These are phyloP conservation scores for Colletotrichum sublineola DNA, from an alignment of 2,329 filamentous ascomycete genomes.

Conservation along the genomic window DNA sequence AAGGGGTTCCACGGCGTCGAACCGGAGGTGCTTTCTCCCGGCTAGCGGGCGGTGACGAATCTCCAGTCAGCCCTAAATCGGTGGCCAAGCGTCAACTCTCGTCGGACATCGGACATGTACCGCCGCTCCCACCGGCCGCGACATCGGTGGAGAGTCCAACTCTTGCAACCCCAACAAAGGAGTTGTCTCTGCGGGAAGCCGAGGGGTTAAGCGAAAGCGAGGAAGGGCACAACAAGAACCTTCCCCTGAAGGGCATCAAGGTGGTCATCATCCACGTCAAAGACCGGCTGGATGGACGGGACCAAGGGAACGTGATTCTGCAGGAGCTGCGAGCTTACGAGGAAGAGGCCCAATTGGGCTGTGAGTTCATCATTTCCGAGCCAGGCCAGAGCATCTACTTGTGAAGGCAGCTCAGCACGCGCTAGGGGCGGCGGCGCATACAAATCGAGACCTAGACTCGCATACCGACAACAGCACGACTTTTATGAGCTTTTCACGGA, in stretches of 20 bases:
- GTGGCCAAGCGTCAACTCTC: constrained; percentile 43
- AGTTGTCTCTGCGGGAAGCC: constrained; percentile 57
- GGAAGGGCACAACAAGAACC: constrained; percentile 28
- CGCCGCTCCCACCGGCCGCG: constrained; percentile 57
- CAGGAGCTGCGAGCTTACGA: constrained; percentile 77
- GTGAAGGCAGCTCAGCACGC: constrained; percentile 48
- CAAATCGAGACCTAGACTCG: background rate
- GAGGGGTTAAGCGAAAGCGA: constrained; percentile 46
- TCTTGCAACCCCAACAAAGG: constrained; percentile 62
- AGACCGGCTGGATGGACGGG: constrained; percentile 82
- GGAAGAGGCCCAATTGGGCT: constrained; percentile 75
- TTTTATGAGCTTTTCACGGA: constrained; percentile 20
- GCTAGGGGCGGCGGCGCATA: background rate
- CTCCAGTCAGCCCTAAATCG: constrained; percentile 67
- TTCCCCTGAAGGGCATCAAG: constrained; percentile 78
- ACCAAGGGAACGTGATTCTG: constrained; percentile 76
- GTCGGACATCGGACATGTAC: constrained; percentile 56
- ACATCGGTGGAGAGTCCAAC: constrained; percentile 53
- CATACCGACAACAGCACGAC: constrained; percentile 3
- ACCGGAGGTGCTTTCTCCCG: constrained; percentile 40
- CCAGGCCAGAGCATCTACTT: constrained; percentile 72
- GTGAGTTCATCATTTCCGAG: constrained; percentile 80
- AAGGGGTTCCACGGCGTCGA: constrained; percentile 44
- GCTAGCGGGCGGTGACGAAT: constrained; percentile 51
- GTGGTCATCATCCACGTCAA: constrained; percentile 96